Evolutionary conservation across 2,329 filamentous ascomycete species (phyloP).

Genomic region (Colletotrichum theobromicola): DNA sequence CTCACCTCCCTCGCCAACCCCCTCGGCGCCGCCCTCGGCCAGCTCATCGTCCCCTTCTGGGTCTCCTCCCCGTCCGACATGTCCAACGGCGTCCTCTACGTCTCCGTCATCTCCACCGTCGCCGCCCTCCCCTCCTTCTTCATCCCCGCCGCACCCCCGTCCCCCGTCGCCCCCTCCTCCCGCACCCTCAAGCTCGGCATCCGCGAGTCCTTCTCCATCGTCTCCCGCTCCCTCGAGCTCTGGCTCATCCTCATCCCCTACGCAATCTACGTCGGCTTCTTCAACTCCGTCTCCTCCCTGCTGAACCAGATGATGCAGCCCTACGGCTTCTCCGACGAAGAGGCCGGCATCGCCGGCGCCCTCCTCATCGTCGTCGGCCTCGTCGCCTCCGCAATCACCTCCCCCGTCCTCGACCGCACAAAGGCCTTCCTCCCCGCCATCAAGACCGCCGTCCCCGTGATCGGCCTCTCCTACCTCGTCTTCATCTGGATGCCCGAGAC

Average conservation of each 20-base stretch:
- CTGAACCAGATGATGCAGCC: constrained; percentile 90
- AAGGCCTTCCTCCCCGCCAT: constrained; percentile 79
- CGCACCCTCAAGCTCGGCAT: constrained; percentile 61
- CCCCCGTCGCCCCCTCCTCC: constrained; percentile 74
- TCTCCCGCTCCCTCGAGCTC: constrained; percentile 71
- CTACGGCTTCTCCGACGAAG: constrained; percentile 81
- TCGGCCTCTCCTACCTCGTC: constrained; percentile 74
- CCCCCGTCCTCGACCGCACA: constrained; percentile 83
- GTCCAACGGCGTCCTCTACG: constrained; percentile 83
- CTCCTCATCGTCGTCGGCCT: constrained; percentile 90
- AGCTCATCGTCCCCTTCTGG: constrained; percentile 84
- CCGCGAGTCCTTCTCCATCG: constrained; percentile 54
- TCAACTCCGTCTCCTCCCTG: constrained; percentile 89
- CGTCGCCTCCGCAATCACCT: constrained; percentile 74
- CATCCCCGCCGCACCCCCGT: constrained; percentile 79
- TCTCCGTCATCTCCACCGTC: constrained; percentile 76
- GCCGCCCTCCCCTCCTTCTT: constrained; percentile 80
- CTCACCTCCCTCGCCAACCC: constrained; percentile 87
- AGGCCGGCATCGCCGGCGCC: constrained; percentile 89
- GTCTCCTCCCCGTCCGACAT: constrained; percentile 68
- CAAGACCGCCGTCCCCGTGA: constrained; percentile 75
- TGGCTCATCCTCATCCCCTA: constrained; percentile 86
- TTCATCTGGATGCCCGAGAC: constrained; percentile 77
- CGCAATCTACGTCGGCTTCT: constrained; percentile 84
- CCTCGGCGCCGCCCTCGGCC: constrained; percentile 85